These are phyloP conservation scores for Psidium friedrichsthalianum DNA, from an alignment of 345 rosid species.

Conservation along the genomic window DNA sequence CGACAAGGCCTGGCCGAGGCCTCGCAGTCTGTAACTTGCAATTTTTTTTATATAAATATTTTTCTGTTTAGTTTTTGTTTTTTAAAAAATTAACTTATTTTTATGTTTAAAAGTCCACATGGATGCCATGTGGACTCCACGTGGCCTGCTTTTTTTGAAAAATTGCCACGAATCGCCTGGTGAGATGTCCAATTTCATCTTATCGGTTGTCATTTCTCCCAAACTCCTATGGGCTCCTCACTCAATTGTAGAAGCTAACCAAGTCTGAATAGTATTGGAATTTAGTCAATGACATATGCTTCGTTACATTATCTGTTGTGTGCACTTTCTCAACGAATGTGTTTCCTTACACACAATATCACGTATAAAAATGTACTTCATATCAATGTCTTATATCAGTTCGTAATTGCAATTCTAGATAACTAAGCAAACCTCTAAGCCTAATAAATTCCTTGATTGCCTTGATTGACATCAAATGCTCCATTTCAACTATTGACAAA, in stretches of 20 bases:
- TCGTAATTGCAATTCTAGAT: neutral
- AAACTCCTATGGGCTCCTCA: neutral
- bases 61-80: too few relatives aligned
- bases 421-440: too few relatives aligned
- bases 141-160: neutral
- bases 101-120: too few relatives aligned
- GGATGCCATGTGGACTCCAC: neutral
- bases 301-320: neutral
- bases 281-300: neutral
- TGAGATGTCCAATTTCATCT: neutral
- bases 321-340: neutral
- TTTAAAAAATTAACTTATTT: too few relatives aligned
- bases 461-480: too few relatives aligned
- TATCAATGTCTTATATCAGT: neutral
- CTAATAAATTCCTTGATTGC: too few relatives aligned
- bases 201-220: neutral
- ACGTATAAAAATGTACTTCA: too few relatives aligned
- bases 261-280: accelerated
- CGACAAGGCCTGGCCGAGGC: too few relatives aligned
- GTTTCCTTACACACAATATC: neutral
- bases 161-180: neutral
- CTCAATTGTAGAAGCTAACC: neutral
- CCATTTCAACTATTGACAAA: neutral
- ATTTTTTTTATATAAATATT: too few relatives aligned
- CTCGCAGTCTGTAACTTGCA: too few relatives aligned